Conservation (phyloP, 345 rosid genomes). For the Citrus medica region DNA sequence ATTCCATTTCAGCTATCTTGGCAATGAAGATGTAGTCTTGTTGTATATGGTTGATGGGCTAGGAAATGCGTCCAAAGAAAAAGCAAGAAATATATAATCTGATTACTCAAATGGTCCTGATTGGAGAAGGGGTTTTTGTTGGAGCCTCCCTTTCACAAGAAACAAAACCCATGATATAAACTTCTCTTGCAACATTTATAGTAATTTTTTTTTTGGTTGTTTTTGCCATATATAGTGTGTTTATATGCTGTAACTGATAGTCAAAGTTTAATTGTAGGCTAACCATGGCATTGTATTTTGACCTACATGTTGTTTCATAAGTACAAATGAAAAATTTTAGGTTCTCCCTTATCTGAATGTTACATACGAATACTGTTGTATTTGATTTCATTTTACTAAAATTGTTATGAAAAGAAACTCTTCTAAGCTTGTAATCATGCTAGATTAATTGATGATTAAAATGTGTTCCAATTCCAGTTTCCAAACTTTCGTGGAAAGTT, state of each 20-base stretch:
- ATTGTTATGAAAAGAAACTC: not conserved
- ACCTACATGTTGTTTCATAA: constrained; percentile 15
- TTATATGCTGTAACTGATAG: constrained; percentile 12
- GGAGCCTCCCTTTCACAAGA: not conserved
- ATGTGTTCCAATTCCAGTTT: not conserved
- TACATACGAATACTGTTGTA: not conserved
- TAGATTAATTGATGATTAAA: not conserved
- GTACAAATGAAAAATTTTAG: not conserved
- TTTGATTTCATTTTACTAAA: not conserved
- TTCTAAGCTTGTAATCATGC: not conserved
- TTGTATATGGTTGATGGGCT: constrained; percentile 8
- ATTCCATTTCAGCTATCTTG: constrained; percentile 10
- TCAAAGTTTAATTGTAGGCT: constrained; percentile 24
- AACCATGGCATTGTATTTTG: constrained; percentile 20
- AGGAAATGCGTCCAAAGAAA: constrained; percentile 11
- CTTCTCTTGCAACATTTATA: not conserved
- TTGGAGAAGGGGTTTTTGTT: constrained; percentile 10
- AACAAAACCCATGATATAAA: constrained; percentile 2
- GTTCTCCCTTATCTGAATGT: not conserved
- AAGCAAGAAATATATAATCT: constrained; percentile 5
- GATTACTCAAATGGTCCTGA: not conserved
- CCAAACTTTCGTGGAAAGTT: not conserved
- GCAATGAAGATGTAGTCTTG: not conserved
- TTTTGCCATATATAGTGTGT: constrained; percentile 23
- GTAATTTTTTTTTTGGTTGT: not conserved